Base-by-base conservation (phyloP, 2,329 filamentous ascomycete genomes). In the Penicillium hordei region DNA sequence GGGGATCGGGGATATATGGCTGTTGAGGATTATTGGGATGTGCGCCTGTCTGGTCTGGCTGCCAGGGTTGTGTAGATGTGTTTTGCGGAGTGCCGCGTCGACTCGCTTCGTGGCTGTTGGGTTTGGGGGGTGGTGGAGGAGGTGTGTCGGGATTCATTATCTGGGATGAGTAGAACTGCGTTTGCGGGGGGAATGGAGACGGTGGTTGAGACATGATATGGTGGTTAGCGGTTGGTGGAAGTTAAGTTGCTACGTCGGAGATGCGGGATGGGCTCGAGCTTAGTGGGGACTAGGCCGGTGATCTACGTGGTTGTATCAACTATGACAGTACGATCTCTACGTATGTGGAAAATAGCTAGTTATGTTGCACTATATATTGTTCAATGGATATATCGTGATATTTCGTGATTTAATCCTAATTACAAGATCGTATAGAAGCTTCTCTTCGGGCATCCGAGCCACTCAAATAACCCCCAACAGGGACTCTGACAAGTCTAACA, bases 111-210 rank as follows among this genome's bases (percentile, higher is more conserved):
- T 88, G 87, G 73, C 84, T 88, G 65, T 79, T 82, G 17, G 88
- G 86, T 71, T 91, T 91, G 1, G 89, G 89, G 1, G 89, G 89
- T 17, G 87, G 88, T 9, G 86, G 82, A 0, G 89, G 89, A 27
- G 89, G 88, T 13, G 81, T 80, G 43, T 82, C 79, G 5, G 81
- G 74, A 58, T 82, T 81, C 59, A 80, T 70, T 51, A 67, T 61
- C 53, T 38, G 64, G 38, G 12, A 57, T 19, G 65, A 66, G 42
- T 69, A 66, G 31, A 68, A 68, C 8, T 63, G 62, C 2, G 66
- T 60, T 19, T 65, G 67, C 4, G 65, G 58, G 3, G 68, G 65
- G 42, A 68, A 68, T 15, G 69, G 60, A 1, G 63, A 64, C 3
- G 63, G 58, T 52, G 63, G 51, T 58, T 67, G 65, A 57, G 69